Percentiles rank a stretch among this genome's conserved stretches.
phyloP scores from a whole-genome alignment of 495 filamentous ascomycete species.

The Tuber borchii region DNA sequence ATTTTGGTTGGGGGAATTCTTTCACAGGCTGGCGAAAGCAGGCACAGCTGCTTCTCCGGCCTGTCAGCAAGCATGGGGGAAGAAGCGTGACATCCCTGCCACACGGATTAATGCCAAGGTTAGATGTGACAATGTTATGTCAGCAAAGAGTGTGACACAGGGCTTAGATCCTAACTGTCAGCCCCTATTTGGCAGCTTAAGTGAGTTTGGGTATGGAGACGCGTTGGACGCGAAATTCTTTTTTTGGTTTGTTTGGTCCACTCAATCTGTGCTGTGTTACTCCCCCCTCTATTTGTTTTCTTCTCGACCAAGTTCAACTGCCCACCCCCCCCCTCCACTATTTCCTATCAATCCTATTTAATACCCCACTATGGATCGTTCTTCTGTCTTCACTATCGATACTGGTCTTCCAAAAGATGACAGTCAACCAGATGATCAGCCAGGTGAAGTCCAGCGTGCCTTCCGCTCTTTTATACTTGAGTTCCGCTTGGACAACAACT shows the following conservation, averaged over 20 bases:
- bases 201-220: neutral
- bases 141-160: neutral
- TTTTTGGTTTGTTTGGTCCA: slow-evolving; percentile 13
- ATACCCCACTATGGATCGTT: slow-evolving; percentile 64
- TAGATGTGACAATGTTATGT: neutral
- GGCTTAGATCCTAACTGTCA: neutral
- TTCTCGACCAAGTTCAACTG: slow-evolving; percentile 17
- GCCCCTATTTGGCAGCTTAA: slow-evolving; percentile 1
- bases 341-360: slow-evolving; percentile 11
- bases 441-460: slow-evolving; percentile 54
- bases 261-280: neutral
- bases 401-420: slow-evolving; percentile 66
- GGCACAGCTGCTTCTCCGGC: neutral
- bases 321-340: slow-evolving; percentile 35
- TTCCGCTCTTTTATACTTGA: slow-evolving; percentile 83
- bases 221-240: slow-evolving; percentile 12
- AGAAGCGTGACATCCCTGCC: neutral
- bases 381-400: slow-evolving; percentile 68
- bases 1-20: slow-evolving; percentile 11
- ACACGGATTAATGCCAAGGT: neutral
- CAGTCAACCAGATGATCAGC: slow-evolving; percentile 51
- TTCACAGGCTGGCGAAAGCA: slow-evolving; percentile 4
- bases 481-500: slow-evolving; percentile 91
- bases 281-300: slow-evolving; percentile 12
- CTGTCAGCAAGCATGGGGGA: neutral